Evolutionary conservation across 1,139 yeast genomes (phyloP).

Genomic region (Hyphopichia fennica): DNA sequence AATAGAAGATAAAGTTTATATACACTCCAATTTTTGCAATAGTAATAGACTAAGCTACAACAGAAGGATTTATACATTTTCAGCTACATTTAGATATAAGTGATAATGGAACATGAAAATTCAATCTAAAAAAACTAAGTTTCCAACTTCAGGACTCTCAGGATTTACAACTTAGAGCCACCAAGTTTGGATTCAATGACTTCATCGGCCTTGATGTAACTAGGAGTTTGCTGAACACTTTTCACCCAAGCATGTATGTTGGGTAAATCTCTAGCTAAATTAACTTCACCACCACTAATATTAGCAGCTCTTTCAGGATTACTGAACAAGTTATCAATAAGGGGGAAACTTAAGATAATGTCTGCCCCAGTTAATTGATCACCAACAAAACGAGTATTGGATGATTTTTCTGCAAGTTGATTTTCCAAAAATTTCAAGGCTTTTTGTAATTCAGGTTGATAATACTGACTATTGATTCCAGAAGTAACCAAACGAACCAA

Average conservation of each 20-base stretch:
- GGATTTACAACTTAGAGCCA: neutral
- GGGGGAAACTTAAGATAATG: constrained; percentile 37
- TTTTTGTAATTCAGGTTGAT: constrained; percentile 22
- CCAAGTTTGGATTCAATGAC: constrained; percentile 9
- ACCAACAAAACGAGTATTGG: constrained; percentile 36
- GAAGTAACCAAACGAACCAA: constrained; percentile 24
- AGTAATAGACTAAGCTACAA: too few species aligned
- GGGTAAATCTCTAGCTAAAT: constrained; percentile 18
- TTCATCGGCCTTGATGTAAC: constrained; percentile 20
- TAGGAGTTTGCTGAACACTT: constrained; percentile 17
- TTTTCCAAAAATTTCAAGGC: constrained; percentile 32
- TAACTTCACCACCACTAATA: constrained; percentile 8
- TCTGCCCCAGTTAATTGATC: constrained; percentile 40
- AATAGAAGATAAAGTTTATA: neutral
- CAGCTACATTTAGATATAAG: neutral
- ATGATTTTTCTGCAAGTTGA: constrained; percentile 25
- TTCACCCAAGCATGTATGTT: constrained; percentile 26
- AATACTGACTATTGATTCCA: constrained; percentile 28
- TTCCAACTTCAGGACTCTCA: too few species aligned
- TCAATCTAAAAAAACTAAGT: too few species aligned
- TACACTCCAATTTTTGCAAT: too few species aligned
- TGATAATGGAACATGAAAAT: too few species aligned
- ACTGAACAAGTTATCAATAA: constrained; percentile 21
- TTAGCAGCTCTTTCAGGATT: constrained; percentile 12
- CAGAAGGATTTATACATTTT: too few species aligned